Base-by-base conservation (phyloP, 768 basidiomycete genomes). In the Leccinum imitatum region DNA sequence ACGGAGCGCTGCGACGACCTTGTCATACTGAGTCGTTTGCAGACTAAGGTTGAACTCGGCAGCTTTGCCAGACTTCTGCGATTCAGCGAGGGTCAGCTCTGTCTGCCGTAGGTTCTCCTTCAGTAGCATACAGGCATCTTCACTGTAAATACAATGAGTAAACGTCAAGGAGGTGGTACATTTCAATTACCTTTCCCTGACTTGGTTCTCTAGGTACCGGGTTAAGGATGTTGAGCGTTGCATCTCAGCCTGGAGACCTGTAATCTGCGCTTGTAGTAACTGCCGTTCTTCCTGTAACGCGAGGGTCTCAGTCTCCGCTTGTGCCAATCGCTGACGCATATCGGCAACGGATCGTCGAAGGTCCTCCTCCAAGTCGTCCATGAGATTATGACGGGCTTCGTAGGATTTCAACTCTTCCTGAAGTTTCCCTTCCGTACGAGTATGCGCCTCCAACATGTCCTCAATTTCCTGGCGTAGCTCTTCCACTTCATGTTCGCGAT, bases 11-110 rank as follows among this genome's bases (percentile, higher is more conserved):
- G 81, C 67, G 57, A 85, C 77, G 56, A 84, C 82, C 50, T 89
- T 84, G 60, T 87, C 86, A 59, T 88, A 86, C 57, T 91, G 88
- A 8, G 84, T 82, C 21, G 75, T 74, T 66, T 85, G 85, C 56
- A 91, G 73, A 54, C 83, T 82, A 54, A 90, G 78, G 59, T 84
- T 85, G 56, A 89, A 81, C 68, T 91, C 86, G 0, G 86, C 84
- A 10, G 82, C 76, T 65, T 87, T 87, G 37, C 79, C 77, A 7
- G 79, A 73, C 66, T 86, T 85, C 64, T 89, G 85, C 27, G 81
- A 78, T 47, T 74, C 78, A n/a, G 79, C 75, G 21, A 85, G 71
- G 54, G 82, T 79, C 56, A 73, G 66, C 50, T 77, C 79, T 30
- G 76, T 69, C 50, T 73, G 73, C 47, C 72, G 80, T 71, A 70